Percentiles rank a stretch among this genome's conserved stretches.
Conservation (phyloP, 2,329 filamentous ascomycete species). For the Alternaria rosae region DNA sequence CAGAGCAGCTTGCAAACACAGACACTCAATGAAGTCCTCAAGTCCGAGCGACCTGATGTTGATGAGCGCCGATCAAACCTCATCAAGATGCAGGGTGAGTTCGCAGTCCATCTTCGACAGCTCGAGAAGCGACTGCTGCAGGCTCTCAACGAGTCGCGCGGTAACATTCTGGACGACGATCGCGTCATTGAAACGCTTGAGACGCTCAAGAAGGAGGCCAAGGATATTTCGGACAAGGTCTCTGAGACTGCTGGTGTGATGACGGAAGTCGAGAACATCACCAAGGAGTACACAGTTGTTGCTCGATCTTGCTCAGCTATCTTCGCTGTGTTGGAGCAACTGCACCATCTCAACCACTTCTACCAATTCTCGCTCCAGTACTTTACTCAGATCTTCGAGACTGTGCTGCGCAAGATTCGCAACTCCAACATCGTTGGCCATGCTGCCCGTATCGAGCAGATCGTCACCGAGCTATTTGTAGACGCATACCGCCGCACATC, state of each 20-base stretch:
- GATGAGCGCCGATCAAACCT: conserved; percentile 96
- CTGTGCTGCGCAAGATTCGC: conserved; percentile 83
- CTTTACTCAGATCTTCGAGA: conserved; percentile 96
- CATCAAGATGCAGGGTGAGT: conserved; percentile 98
- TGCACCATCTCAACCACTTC: conserved; percentile 98
- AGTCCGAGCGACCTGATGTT: conserved; percentile 95
- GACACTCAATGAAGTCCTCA: conserved; percentile 95
- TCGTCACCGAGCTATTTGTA: conserved; percentile 89
- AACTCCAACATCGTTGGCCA: conserved; percentile 77
- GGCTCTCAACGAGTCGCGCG: conserved; percentile 94
- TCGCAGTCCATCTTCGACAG: conserved; percentile 96
- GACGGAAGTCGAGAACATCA: conserved; percentile 96
- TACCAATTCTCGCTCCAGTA: conserved; percentile 99
- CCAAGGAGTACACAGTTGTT: conserved; percentile 90
- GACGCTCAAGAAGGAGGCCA: conserved; percentile 96
- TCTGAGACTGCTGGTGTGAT: conserved; percentile 96
- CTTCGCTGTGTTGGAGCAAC: conserved; percentile 93
- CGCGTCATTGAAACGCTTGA: conserved; percentile 98
- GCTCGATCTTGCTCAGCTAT: conserved; percentile 95
- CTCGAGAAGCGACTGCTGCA: conserved; percentile 93
- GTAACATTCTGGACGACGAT: conserved; percentile 98
- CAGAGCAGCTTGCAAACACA: conserved; percentile 99
- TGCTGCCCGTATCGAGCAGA: conserved; percentile 82
- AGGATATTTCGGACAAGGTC: conserved; percentile 95
- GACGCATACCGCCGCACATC: conserved; percentile 94